Percentiles rank a stretch among this genome's conserved stretches.
These are phyloP conservation scores for Sinapis alba DNA, from an alignment of 441 rosid species.

Conservation along the genomic window DNA sequence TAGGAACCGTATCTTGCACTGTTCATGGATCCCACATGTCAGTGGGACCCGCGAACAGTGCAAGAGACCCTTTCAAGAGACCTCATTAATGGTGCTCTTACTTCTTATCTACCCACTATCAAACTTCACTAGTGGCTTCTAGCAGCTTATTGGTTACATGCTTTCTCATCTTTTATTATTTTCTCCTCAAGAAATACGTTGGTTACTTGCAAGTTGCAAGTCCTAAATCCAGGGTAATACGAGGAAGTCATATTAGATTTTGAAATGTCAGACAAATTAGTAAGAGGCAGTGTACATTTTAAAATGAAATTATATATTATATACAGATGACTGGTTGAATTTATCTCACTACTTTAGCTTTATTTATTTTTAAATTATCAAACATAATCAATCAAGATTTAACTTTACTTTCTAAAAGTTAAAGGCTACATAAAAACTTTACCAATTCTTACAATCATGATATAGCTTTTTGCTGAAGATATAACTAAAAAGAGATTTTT, in stretches of 20 bases:
- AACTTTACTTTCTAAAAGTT: background rate
- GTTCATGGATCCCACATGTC: too few species aligned
- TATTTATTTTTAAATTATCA: background rate
- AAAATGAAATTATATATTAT: background rate
- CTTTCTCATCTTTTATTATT: too few species aligned
- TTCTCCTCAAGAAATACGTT: too few species aligned
- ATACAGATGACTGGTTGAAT: background rate
- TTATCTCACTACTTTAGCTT: background rate
- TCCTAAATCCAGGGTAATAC: background rate
- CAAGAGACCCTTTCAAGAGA: too few species aligned
- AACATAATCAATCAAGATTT: background rate
- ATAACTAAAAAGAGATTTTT: background rate
- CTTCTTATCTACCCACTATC: too few species aligned
- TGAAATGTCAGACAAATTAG: background rate
- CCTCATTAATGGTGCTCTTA: too few species aligned
- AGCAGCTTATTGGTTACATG: too few species aligned
- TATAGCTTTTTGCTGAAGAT: background rate
- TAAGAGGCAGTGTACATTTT: background rate
- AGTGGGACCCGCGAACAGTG: too few species aligned
- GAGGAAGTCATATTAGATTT: background rate
- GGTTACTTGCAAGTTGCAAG: background rate
- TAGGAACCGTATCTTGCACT: too few species aligned
- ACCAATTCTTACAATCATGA: background rate
- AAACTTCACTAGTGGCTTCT: too few species aligned
- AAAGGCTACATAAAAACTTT: background rate